Evolutionary conservation across 2,329 filamentous ascomycete genomes (phyloP).

Genomic region (Tolypocladium pustulatum): DNA sequence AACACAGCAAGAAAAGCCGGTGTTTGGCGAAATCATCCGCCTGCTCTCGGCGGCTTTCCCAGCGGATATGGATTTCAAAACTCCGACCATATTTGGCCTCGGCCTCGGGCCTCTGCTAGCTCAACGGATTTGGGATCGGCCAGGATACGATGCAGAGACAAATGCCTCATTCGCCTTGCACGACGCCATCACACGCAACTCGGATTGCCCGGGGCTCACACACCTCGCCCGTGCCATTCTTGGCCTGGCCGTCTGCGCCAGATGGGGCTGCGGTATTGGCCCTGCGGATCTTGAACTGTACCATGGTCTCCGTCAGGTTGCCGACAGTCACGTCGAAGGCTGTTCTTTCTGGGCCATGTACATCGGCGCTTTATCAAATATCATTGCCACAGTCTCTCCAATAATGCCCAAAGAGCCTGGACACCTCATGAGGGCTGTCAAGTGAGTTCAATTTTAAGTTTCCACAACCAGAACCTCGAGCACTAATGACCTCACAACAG

Average conservation of each 20-base stretch:
- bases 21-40: constrained; percentile 25
- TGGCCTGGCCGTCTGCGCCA: constrained; percentile 58
- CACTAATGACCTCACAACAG: constrained; percentile 1
- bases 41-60: constrained; percentile 33
- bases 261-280: constrained; percentile 58
- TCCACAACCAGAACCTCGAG: not conserved
- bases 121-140: constrained; percentile 39
- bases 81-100: constrained; percentile 31
- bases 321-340: constrained; percentile 24
- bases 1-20: constrained; percentile 12
- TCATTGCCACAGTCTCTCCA: constrained; percentile 32
- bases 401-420: constrained; percentile 25
- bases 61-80: constrained; percentile 17
- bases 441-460: constrained; percentile 22
- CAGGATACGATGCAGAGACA: constrained; percentile 35
- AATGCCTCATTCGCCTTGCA: constrained; percentile 64
- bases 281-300: constrained; percentile 35
- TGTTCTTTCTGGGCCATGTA: constrained; percentile 44
- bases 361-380: constrained; percentile 34
- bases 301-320: constrained; percentile 29
- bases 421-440: constrained; percentile 24
- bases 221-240: constrained; percentile 63
- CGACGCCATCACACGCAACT: constrained; percentile 55
- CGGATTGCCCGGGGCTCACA: constrained; percentile 61
- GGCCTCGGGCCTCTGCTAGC: constrained; percentile 35